These are phyloP conservation scores for Colletotrichum paranaense DNA, from an alignment of 2,329 filamentous ascomycete genomes.

Conservation along the genomic window DNA sequence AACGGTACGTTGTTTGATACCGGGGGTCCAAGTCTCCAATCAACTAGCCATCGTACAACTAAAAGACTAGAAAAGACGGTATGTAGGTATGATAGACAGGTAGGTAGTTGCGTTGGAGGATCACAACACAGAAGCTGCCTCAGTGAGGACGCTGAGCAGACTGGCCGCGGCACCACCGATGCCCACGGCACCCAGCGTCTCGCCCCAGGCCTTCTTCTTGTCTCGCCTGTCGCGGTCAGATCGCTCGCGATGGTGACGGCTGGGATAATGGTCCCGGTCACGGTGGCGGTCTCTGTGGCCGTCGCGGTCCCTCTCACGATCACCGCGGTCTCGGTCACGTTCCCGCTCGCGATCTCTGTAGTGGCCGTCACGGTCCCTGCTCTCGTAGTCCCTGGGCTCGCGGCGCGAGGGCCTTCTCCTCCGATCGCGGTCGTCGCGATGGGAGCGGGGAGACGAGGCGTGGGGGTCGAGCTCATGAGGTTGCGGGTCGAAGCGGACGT, in stretches of 20 bases:
- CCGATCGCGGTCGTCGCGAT: constrained; percentile 47
- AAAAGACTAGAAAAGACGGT: neutral
- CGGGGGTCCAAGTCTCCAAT: neutral
- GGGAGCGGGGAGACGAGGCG: constrained; percentile 42
- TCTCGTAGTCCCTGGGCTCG: constrained; percentile 36
- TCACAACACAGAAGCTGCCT: constrained; percentile 58
- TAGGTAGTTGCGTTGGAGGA: neutral
- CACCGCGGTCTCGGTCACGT: constrained; percentile 43
- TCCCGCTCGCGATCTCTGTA: constrained; percentile 51
- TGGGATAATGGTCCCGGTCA: constrained; percentile 52
- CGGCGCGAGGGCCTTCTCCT: constrained; percentile 41
- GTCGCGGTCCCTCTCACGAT: constrained; percentile 46
- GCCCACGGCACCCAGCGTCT: constrained; percentile 67
- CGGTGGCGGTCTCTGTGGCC: constrained; percentile 47
- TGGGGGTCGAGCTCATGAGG: constrained; percentile 54
- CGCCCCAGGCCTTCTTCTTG: constrained; percentile 60
- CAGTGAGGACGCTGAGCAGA: constrained; percentile 66
- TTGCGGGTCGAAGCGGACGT: constrained; percentile 64
- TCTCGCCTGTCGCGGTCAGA: constrained; percentile 44
- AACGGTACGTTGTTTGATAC: constrained; percentile 3
- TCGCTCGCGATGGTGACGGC: constrained; percentile 43
- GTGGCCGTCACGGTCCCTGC: constrained; percentile 50
- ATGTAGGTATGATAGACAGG: neutral
- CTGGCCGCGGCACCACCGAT: constrained; percentile 71
- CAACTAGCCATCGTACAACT: neutral